Evolutionary conservation across 192 early-diverging fungal genomes (phyloP).

Genomic region (Coemansia sp.): DNA sequence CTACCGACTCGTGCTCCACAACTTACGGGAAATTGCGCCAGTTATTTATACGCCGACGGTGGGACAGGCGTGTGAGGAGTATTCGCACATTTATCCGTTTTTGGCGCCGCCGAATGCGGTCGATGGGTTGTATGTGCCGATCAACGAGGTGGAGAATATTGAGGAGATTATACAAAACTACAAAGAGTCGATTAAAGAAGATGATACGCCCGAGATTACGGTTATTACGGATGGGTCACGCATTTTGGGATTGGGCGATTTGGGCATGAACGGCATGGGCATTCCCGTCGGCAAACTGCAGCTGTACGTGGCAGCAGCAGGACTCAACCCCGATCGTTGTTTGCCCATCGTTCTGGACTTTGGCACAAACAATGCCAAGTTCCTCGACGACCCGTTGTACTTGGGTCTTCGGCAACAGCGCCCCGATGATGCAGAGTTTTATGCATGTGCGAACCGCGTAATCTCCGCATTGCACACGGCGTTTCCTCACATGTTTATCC

Average conservation of each 20-base stretch:
- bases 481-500: conserved; percentile 85
- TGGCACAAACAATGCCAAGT: conserved; percentile 82
- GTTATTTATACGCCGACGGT: conserved; percentile 82
- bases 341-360: conserved; percentile 89
- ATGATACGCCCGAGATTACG: conserved; percentile 72
- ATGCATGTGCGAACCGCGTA: conserved; percentile 72
- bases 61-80: conserved; percentile 78
- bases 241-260: conserved; percentile 90
- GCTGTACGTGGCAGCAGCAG: conserved; percentile 80
- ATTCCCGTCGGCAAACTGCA: conserved; percentile 95
- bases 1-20: conserved; percentile 73
- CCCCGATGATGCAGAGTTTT: conserved; percentile 66
- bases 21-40: conserved; percentile 75
- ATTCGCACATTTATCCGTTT: conserved; percentile 84
- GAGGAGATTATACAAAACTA: conserved; percentile 77
- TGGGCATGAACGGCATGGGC: conserved; percentile 92
- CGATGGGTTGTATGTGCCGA: conserved; percentile 84
- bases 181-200: conserved; percentile 61
- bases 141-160: conserved; percentile 73
- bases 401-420: conserved; percentile 73
- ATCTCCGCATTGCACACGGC: conserved; percentile 66
- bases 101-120: conserved; percentile 68
- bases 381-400: conserved; percentile 84
- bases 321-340: conserved; percentile 79
- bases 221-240: conserved; percentile 93